These are phyloP conservation scores for Hypoxylon lenormandii DNA, from an alignment of 495 filamentous ascomycete species.

Conservation along the genomic window DNA sequence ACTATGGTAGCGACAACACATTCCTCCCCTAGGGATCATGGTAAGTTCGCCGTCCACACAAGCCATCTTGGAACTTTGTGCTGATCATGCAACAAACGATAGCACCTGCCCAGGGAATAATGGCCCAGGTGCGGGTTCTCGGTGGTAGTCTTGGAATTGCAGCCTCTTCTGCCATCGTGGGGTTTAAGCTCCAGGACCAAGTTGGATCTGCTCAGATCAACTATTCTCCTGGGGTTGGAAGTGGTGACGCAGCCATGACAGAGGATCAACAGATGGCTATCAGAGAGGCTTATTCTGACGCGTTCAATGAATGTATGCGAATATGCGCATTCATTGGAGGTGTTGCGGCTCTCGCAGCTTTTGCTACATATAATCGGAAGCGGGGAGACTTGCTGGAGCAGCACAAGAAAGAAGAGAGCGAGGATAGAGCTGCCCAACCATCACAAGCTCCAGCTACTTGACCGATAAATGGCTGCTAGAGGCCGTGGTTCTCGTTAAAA, in stretches of 20 bases:
- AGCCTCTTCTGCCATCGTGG: constrained; percentile 60
- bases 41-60: constrained; percentile 37
- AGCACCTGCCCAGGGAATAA: constrained; percentile 65
- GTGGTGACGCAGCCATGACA: too few relatives aligned
- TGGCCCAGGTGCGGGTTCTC: constrained; percentile 64
- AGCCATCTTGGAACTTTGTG: not conserved
- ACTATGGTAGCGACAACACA: constrained; percentile 54
- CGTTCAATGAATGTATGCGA: constrained; percentile 57
- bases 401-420: constrained; percentile 23
- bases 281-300: constrained; percentile 52
- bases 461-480: too few relatives aligned
- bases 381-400: constrained; percentile 37
- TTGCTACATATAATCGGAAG: constrained; percentile 50
- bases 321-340: constrained; percentile 52
- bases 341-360: constrained; percentile 47
- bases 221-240: constrained; percentile 17
- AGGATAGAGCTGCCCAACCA: constrained; percentile 13
- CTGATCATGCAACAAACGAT: constrained; percentile 12
- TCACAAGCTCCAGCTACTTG: not conserved
- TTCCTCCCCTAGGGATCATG: constrained; percentile 55
- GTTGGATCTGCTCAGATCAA: constrained; percentile 12
- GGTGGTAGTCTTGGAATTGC: constrained; percentile 68
- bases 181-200: constrained; percentile 40
- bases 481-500: too few relatives aligned
- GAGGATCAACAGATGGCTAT: constrained; percentile 21